Percentiles rank a stretch among this genome's conserved stretches.
phyloP scores from a whole-genome alignment of 305 asterid genomes.

The Andrographis paniculata region DNA sequence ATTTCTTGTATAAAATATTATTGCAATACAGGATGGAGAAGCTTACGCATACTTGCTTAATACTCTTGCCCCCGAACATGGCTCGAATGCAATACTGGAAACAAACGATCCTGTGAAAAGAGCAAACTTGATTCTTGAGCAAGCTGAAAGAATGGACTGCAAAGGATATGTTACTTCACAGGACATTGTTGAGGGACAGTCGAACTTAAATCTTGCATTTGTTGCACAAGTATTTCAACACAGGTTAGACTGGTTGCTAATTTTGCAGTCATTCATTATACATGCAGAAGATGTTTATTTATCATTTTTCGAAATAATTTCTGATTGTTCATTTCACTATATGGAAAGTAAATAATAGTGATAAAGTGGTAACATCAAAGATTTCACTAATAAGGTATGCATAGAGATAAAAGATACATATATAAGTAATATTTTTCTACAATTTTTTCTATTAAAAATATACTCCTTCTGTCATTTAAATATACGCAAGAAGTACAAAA shows the following conservation, averaged over 20 bases:
- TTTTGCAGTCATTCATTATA: conserved; percentile 1
- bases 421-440: too few relatives aligned
- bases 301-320: too few relatives aligned
- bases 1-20: conserved; percentile 6
- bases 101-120: conserved; percentile 70
- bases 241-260: conserved; percentile 26
- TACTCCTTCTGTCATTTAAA: too few relatives aligned
- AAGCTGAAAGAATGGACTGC: conserved; percentile 72
- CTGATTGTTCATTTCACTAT: not conserved
- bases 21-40: conserved; percentile 62
- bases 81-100: conserved; percentile 44
- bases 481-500: too few relatives aligned
- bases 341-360: not conserved
- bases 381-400: too few relatives aligned
- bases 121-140: conserved; percentile 77
- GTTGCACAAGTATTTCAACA: conserved; percentile 73
- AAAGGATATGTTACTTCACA: conserved; percentile 51
- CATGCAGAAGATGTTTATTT: conserved; percentile 2
- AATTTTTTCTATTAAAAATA: too few relatives aligned
- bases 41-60: conserved; percentile 90
- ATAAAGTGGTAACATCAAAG: not conserved
- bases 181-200: conserved; percentile 64
- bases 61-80: conserved; percentile 85
- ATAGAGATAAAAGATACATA: too few relatives aligned
- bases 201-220: conserved; percentile 61